Base-by-base conservation (phyloP, 495 filamentous ascomycete genomes). In the Tuber aestivum region DNA sequence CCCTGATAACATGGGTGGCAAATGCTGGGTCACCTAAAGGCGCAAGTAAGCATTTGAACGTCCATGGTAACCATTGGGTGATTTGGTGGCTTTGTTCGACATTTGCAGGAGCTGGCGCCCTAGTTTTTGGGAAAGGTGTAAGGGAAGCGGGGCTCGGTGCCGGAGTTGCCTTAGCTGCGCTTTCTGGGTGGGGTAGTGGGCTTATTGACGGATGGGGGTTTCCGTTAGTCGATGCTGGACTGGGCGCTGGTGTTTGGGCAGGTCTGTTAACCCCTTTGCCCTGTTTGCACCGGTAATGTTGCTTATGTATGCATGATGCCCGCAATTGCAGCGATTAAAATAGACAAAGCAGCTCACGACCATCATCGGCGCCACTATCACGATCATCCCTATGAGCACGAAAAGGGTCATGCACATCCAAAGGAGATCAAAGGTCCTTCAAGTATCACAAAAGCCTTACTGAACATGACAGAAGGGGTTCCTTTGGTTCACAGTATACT, bases 401-500 rank as follows among this genome's bases (percentile, higher is more conserved):
- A 21, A 5, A 74, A 77, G 27, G 69, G 40, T 20, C 72, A 82
- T 45, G 74, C 48, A 23, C 74, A 32, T 41, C 41, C 75, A 6
- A 79, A 81, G 23, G 78, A 81, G 44, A 75, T 27, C 69, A 84
- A 75, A 32, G 65, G 75, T 70, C 83, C 76, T n/a, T 80, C 75
- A 72, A 79, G 45, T 80, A 85, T 77, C 70, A 75, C 71, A 78
- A 85, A 71, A 73, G 74, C 44, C 80, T 82, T 74, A 77, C 84
- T 80, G 81, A 83, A 37, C 77, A 87, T 35, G 92, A 92, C 9
- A 85, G 80, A 75, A 84, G 94, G 70, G 92, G 92, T 32, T 84
- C 93, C 94, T 4, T 83, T 98, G 21, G 76, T 97, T 21, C 90
- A 97, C 75, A 90, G 93, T 74, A 94, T 99, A 75, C 84, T 99